Conservation (phyloP, 768 basidiomycete genomes). For the Amyloporia xantha region DNA sequence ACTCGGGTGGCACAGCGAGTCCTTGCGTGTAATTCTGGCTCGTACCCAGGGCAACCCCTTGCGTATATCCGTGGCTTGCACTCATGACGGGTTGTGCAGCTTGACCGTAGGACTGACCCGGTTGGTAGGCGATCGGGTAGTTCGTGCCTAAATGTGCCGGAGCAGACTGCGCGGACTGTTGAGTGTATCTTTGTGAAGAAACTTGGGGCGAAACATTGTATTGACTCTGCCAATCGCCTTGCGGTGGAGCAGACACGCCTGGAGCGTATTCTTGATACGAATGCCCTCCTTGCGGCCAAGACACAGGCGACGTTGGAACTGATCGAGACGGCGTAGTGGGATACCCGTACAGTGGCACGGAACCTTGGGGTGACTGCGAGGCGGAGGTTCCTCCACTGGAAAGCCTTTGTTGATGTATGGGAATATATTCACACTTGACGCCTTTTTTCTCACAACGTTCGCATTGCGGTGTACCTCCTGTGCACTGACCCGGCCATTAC, state of each 20-base stretch:
- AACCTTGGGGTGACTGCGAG: not conserved
- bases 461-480: slow-evolving; percentile 26
- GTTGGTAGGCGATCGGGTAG: not conserved
- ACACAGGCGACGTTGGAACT: not conserved
- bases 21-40: not conserved
- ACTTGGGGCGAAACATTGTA: not conserved
- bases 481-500: slow-evolving; percentile 20
- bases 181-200: not conserved
- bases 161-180: slow-evolving; percentile 1
- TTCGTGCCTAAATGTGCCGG: not conserved
- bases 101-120: not conserved
- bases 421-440: slow-evolving; percentile 35
- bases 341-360: not conserved
- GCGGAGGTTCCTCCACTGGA: slow-evolving; percentile 6
- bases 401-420: slow-evolving; percentile 31
- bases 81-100: not conserved
- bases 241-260: not conserved
- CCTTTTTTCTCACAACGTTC: slow-evolving; percentile 34
- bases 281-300: not conserved
- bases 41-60: not conserved
- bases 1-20: not conserved
- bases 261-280: not conserved
- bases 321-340: not conserved
- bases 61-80: not conserved
- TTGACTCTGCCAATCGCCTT: not conserved